phyloP scores from a whole-genome alignment of 805 yeast species.

The Pachysolen tannophilus region DNA sequence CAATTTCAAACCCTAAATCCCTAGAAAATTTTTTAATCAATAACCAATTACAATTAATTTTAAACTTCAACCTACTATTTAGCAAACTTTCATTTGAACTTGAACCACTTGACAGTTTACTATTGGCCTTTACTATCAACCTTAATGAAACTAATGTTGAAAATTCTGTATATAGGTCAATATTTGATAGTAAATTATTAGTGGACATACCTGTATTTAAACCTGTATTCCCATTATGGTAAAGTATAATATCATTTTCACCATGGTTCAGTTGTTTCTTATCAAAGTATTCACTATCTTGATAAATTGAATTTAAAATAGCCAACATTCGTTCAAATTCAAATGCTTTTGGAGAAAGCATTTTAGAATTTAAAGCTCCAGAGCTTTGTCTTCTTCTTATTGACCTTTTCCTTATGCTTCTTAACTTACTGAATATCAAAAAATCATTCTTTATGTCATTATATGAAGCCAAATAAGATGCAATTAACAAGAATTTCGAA shows the following conservation, averaged over 20 bases:
- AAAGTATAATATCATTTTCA: too few relatives aligned
- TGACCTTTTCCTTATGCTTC: conserved; percentile 33
- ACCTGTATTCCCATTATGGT: too few relatives aligned
- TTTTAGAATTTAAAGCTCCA: conserved; percentile 44
- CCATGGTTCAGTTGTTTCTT: conserved; percentile 11
- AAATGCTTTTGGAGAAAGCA: conserved; percentile 66
- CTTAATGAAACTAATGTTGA: conserved; percentile 26
- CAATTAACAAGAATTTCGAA: conserved; percentile 66
- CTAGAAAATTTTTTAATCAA: conserved; percentile 51
- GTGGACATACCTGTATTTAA: too few relatives aligned
- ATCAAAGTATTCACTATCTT: conserved; percentile 26
- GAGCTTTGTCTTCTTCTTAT: conserved; percentile 33
- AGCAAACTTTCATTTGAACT: conserved; percentile 24
- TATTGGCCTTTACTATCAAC: conserved; percentile 17
- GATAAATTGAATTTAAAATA: conserved; percentile 64
- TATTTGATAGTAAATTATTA: conserved; percentile 22
- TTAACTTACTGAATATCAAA: conserved; percentile 58
- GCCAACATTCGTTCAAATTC: conserved; percentile 76
- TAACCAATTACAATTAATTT: conserved; percentile 65
- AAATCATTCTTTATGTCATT: conserved; percentile 64
- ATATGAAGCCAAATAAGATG: conserved; percentile 79
- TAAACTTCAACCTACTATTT: conserved; percentile 70
- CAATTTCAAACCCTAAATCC: conserved; percentile 60
- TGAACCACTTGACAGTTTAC: conserved; percentile 16
- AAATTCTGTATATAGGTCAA: conserved; percentile 29